Evolutionary conservation across 352 stramenopile species (phyloP).

Genomic region (Phytophthora aleatoria): DNA sequence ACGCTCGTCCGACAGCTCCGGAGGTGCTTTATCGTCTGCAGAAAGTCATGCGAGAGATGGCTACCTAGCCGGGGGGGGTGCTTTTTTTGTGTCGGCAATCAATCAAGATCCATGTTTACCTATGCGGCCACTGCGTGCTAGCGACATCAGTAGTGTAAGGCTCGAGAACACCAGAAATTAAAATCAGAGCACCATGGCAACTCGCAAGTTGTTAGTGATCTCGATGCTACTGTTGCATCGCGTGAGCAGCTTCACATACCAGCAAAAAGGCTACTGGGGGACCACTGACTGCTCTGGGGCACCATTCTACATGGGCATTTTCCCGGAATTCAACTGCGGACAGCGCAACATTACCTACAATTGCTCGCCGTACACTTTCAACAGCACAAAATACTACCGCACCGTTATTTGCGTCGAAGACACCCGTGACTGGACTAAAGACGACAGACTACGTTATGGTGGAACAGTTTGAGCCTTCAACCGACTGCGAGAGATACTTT

Average conservation of each 20-base stretch:
- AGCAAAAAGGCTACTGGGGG: slow-evolving; percentile 16
- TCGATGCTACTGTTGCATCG: background rate
- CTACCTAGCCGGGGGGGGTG: background rate
- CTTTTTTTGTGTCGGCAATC: background rate
- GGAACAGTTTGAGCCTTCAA: slow-evolving; percentile 20
- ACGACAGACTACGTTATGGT: slow-evolving; percentile 45
- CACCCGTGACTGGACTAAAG: slow-evolving; percentile 20
- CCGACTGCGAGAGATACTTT: slow-evolving; percentile 8
- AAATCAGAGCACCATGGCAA: background rate
- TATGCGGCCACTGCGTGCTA: no score
- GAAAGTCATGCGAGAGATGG: slow-evolving; percentile 1
- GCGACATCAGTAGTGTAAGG: background rate
- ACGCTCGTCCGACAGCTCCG: background rate
- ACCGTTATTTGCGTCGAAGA: slow-evolving; percentile 25
- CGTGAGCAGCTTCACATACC: slow-evolving; percentile 15
- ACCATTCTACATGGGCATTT: slow-evolving; percentile 24
- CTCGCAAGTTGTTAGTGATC: background rate
- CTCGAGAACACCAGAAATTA: background rate
- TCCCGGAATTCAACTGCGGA: slow-evolving; percentile 21
- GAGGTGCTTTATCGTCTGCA: slow-evolving; percentile 4
- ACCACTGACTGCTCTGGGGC: slow-evolving; percentile 10
- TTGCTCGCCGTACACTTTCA: slow-evolving; percentile 25
- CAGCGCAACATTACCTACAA: slow-evolving; percentile 30
- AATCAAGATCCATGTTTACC: background rate
- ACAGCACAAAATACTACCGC: slow-evolving; percentile 17